Base-by-base conservation (phyloP, 495 filamentous ascomycete genomes). In the Penicillium bovifimosum region DNA sequence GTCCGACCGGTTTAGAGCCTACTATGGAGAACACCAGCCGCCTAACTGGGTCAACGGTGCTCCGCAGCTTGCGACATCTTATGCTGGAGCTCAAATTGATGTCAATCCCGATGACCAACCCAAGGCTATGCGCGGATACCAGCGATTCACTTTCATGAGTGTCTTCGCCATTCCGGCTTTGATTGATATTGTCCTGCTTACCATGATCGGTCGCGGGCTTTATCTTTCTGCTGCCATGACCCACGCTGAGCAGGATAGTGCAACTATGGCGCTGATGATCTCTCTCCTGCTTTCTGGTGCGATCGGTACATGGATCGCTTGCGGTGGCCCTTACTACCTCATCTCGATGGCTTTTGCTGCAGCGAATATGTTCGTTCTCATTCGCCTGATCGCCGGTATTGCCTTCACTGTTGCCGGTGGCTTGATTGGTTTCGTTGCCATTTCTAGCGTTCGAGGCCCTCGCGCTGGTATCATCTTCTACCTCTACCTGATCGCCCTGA, bases 101-200 rank as follows among this genome's bases (percentile, higher is more conserved):
- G 71, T 77, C 33, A 73, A 83, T 39, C 80, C 76, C 0, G 65
- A 78, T 26, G 66, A 74, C 18, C 72, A 70, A 41, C 52, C 61
- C 14, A 72, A 72, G 33, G 54, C 64, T 11, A 70, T 79, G 67
- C 75, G 72, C 26, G 64, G 67, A 8, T 79, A 79, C 46, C 72
- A 80, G 44, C 64, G 73, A 24, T 75, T 83, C 47, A 81, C 78
- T 1, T 83, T 83, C 50, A 62, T 84, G 29, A 77, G 78, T 61
- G 77, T 83, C 13, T 84, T 83, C 57, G 79, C 79, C 4, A 73
- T 84, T 43, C 81, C 81, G 0, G 81, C 81, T 10, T 61, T 84
- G 46, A 72, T 84, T 31, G 81, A 84, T 62, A 81, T 84, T 32
- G 47, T 82, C 26, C 56, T 84, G 13, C 68, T 83, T 11, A 80